Evolutionary conservation across 2,329 filamentous ascomycete species (phyloP).

Genomic region (Penicillium sp.): DNA sequence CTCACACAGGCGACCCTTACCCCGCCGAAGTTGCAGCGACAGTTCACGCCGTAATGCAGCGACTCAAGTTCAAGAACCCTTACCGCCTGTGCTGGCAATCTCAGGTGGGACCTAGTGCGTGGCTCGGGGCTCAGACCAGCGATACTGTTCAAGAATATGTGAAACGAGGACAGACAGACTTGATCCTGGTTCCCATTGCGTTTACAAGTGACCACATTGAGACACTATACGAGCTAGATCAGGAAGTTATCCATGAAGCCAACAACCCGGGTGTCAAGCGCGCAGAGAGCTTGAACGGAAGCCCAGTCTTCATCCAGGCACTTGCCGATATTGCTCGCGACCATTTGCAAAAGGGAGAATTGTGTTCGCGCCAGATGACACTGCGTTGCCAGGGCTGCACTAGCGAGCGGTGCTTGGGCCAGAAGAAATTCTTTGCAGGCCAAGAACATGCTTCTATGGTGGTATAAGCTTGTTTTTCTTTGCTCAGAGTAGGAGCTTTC

Average conservation of each 20-base stretch:
- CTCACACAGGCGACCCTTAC: slow-evolving; percentile 74
- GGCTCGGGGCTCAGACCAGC: slow-evolving; percentile 91
- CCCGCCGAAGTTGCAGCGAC: slow-evolving; percentile 94
- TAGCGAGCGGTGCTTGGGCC: slow-evolving; percentile 79
- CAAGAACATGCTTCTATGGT: slow-evolving; percentile 38
- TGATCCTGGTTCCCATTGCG: slow-evolving; percentile 89
- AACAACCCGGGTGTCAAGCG: slow-evolving; percentile 80
- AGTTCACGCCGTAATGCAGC: slow-evolving; percentile 93
- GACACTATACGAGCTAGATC: slow-evolving; percentile 89
- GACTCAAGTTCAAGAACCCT: slow-evolving; percentile 80
- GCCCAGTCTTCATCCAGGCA: slow-evolving; percentile 82
- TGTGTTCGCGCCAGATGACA: slow-evolving; percentile 82
- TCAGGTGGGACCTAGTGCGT: slow-evolving; percentile 91
- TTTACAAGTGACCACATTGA: slow-evolving; percentile 99
- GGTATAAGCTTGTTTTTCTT: slow-evolving; percentile 8
- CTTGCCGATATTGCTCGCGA: slow-evolving; percentile 81
- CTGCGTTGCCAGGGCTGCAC: slow-evolving; percentile 90
- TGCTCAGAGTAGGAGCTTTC: background rate
- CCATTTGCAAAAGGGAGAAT: slow-evolving; percentile 69
- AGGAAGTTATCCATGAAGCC: slow-evolving; percentile 85
- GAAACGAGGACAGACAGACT: slow-evolving; percentile 84
- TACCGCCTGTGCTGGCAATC: slow-evolving; percentile 98
- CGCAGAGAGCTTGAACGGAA: slow-evolving; percentile 89
- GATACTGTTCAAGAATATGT: slow-evolving; percentile 86
- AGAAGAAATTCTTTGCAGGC: slow-evolving; percentile 64